Base-by-base conservation (phyloP, 345 rosid genomes). In the Salix exigua region DNA sequence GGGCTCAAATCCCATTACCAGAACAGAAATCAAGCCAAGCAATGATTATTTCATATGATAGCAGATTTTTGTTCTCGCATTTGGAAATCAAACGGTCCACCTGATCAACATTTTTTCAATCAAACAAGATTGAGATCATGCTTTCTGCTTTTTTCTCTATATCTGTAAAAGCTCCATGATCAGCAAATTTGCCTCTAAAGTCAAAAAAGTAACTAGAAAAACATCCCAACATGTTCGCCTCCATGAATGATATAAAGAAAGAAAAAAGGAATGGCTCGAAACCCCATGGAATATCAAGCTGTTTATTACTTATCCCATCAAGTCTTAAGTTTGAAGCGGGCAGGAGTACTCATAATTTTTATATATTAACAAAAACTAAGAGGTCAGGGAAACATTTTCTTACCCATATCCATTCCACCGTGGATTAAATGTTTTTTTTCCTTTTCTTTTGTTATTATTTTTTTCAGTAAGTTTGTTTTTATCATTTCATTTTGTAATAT, bases 121-220 rank as follows among this genome's bases (percentile, higher is more conserved):
- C 75, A 73, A 75, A 81, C 33, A 83, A 74, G 79, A 33, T 68
- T n/a, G 68, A 80, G 77, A 68, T 74, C 48, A 73, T 74, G 78
- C 73, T 80, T 78, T 78, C 73, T 69, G 53, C 74, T 71, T 79
- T 73, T 80, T 60, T 75, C 78, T 70, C 67, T 26, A 74, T 48
- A 69, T 61, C 70, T 65, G 80, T 60, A 80, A 82, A 79, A 78
- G 82, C 77, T 77, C 68, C 78, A 86, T 82, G 73, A 85, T 83
- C 88, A 80, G 81, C 82, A 66, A 79, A 73, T 75, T 79, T 71
- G 80, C 83, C 82, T 66, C 77, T n/a, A 81, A 89, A 86, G 88
- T 82, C 87, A 85, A 89, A 85, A 89, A 86, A 87, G 85, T 75
- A 70, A 72, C 61, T 5, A 71, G 55, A 66, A 82, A 76, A 85